These are phyloP conservation scores for Rheum nobile DNA, from an alignment of 148 eudicot species.

Conservation along the genomic window DNA sequence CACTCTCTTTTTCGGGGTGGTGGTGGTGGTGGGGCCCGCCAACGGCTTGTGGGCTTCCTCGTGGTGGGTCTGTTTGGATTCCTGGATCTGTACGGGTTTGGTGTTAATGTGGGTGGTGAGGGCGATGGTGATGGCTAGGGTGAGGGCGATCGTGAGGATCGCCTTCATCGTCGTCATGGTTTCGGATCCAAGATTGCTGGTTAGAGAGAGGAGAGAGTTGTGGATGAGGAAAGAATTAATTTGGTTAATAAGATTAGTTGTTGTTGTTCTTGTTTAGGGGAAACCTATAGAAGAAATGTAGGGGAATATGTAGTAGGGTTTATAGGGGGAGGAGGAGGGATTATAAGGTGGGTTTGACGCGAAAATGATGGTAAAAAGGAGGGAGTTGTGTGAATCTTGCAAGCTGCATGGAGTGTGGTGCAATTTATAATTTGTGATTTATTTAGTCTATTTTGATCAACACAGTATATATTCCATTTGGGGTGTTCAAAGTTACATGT, in stretches of 20 bases:
- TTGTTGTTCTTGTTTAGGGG: background rate
- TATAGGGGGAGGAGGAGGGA: background rate
- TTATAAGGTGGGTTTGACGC: constrained; percentile 1
- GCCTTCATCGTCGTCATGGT: constrained; percentile 1
- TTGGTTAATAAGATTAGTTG: too few relatives aligned
- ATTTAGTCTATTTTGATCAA: too few relatives aligned
- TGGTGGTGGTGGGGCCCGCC: background rate
- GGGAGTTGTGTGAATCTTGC: constrained; percentile 3
- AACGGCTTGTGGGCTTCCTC: background rate
- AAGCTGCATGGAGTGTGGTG: constrained; percentile 1
- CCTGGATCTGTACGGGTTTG: background rate
- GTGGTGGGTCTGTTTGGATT: background rate
- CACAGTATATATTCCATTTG: too few relatives aligned
- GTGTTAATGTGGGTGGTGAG: background rate
- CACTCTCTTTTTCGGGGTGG: constrained; percentile 13
- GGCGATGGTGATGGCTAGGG: background rate
- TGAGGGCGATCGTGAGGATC: constrained; percentile 3
- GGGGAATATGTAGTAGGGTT: background rate
- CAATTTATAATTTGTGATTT: background rate
- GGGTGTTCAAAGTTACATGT: background rate
- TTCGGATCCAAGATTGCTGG: background rate
- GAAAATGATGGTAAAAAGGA: background rate
- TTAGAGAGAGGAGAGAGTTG: background rate
- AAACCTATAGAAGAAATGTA: background rate
- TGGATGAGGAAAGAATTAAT: background rate